phyloP scores from a whole-genome alignment of 208 protist species.

The Wallacemonas rigidus region DNA sequence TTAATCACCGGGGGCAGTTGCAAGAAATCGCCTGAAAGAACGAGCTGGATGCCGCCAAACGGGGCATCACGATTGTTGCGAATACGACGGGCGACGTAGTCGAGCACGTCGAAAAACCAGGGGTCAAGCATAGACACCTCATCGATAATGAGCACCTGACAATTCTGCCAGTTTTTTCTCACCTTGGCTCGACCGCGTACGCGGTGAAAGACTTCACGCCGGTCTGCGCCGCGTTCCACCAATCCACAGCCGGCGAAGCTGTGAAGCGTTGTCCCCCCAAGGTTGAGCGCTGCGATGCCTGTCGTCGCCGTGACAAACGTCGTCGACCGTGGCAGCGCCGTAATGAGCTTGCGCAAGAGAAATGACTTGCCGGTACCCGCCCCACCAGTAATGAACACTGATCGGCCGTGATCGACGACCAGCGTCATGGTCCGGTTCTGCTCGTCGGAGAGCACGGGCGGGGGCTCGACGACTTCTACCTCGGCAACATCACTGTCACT shows the following conservation, averaged over 20 bases:
- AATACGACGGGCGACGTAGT: conserved; percentile 71
- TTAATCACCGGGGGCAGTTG: conserved; percentile 84
- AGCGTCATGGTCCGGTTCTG: conserved; percentile 55
- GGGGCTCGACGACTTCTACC: not conserved
- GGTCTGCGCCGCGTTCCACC: conserved; percentile 26
- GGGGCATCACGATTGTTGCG: conserved; percentile 50
- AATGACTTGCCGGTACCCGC: conserved; percentile 91
- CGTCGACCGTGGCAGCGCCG: conserved; percentile 32
- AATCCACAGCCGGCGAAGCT: conserved; percentile 81
- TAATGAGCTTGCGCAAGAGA: conserved; percentile 76
- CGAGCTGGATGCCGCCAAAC: conserved; percentile 93
- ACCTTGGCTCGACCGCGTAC: conserved; percentile 32
- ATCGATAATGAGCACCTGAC: conserved; percentile 85
- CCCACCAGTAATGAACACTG: conserved; percentile 84
- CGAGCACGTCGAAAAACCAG: conserved; percentile 79
- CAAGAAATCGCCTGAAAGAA: conserved; percentile 93
- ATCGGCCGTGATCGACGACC: conserved; percentile 49
- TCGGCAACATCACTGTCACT: not conserved
- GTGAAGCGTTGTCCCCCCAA: conserved; percentile 88
- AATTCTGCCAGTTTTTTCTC: conserved; percentile 52
- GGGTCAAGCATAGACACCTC: conserved; percentile 92
- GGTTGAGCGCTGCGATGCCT: conserved; percentile 85
- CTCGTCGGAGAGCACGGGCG: conserved; percentile 52
- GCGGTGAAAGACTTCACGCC: conserved; percentile 29
- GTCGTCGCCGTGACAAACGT: conserved; percentile 89